A percentile compares a stretch with the other conserved stretches of the same genome.
These are phyloP conservation scores for Haplographium delicatum DNA, from an alignment of 495 filamentous ascomycete species.

Conservation along the genomic window DNA sequence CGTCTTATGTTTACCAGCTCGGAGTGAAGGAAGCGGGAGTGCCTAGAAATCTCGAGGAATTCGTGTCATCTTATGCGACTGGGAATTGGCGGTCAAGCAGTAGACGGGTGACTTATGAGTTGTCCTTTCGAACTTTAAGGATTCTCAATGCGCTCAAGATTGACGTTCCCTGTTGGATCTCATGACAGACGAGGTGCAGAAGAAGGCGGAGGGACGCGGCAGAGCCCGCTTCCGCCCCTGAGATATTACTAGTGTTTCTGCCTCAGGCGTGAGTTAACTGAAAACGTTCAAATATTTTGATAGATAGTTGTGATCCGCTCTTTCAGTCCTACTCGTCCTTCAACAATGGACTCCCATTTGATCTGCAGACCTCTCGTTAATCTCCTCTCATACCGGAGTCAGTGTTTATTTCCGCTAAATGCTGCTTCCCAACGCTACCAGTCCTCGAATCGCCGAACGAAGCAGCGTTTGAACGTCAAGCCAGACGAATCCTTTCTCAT, in stretches of 20 bases:
- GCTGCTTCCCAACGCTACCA: slow-evolving; percentile 29
- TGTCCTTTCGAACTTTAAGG: slow-evolving; percentile 13
- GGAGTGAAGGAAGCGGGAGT: background rate
- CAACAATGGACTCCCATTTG: slow-evolving; percentile 21
- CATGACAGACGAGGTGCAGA: background rate
- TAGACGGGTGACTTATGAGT: slow-evolving; percentile 20
- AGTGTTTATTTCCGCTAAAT: slow-evolving; percentile 37
- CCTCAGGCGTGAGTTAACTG: no score
- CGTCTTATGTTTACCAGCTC: background rate
- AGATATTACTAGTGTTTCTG: no score
- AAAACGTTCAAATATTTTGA: no score
- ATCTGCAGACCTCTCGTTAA: slow-evolving; percentile 33
- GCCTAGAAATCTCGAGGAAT: slow-evolving; percentile 1
- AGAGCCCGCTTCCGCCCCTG: background rate
- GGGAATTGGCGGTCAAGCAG: slow-evolving; percentile 14
- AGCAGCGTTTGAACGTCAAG: slow-evolving; percentile 55
- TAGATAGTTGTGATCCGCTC: no score
- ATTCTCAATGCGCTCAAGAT: slow-evolving; percentile 6
- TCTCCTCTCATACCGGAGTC: slow-evolving; percentile 33
- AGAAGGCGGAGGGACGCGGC: background rate
- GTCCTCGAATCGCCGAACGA: slow-evolving; percentile 58
- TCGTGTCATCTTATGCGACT: background rate
- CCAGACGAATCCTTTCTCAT: slow-evolving; percentile 56
- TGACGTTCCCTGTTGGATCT: background rate
- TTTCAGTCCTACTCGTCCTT: background rate